A percentile compares a stretch with the other conserved stretches of the same genome.
phyloP scores from a whole-genome alignment of 1,284 basidiomycete genomes.

The Cryptococcus jaspeensis region DNA sequence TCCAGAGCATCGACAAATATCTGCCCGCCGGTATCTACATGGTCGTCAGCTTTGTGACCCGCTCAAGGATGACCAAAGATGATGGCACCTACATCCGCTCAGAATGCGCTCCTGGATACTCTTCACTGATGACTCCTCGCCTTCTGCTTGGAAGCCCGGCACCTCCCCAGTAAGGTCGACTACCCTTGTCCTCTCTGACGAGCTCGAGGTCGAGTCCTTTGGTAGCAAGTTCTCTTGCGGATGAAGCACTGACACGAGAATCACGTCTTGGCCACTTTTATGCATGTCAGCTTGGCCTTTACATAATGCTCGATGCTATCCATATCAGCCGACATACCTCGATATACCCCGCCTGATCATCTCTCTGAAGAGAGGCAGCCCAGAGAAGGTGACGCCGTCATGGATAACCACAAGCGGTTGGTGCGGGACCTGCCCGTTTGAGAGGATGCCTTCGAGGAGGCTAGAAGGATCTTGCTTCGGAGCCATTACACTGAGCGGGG shows the following conservation, averaged over 20 bases:
- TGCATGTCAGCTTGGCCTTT: not conserved
- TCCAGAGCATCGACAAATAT: constrained; percentile 46
- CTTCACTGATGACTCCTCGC: not conserved
- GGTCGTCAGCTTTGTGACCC: not conserved
- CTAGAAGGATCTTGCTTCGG: not conserved
- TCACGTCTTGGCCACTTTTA: constrained; percentile 8
- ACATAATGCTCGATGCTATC: too few species aligned
- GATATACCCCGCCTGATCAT: constrained; percentile 19
- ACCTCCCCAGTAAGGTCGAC: constrained; percentile 28
- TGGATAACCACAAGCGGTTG: constrained; percentile 42
- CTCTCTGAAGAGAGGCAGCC: constrained; percentile 28
- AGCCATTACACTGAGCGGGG: not conserved
- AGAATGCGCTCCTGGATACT: constrained; percentile 16
- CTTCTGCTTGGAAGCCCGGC: constrained; percentile 15
- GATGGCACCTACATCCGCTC: constrained; percentile 21
- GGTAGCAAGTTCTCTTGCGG: constrained; percentile 17
- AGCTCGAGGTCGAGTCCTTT: not conserved
- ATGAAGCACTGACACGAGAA: constrained; percentile 22
- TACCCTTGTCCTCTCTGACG: constrained; percentile 1
- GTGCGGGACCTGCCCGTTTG: constrained; percentile 39
- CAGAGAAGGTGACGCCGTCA: constrained; percentile 27
- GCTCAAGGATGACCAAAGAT: not conserved
- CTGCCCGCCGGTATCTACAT: constrained; percentile 29
- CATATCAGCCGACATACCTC: constrained; percentile 14
- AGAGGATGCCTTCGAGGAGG: constrained; percentile 32